Conservation (phyloP, 805 yeast genomes). For the Saccharomycopsis guyanensis region DNA sequence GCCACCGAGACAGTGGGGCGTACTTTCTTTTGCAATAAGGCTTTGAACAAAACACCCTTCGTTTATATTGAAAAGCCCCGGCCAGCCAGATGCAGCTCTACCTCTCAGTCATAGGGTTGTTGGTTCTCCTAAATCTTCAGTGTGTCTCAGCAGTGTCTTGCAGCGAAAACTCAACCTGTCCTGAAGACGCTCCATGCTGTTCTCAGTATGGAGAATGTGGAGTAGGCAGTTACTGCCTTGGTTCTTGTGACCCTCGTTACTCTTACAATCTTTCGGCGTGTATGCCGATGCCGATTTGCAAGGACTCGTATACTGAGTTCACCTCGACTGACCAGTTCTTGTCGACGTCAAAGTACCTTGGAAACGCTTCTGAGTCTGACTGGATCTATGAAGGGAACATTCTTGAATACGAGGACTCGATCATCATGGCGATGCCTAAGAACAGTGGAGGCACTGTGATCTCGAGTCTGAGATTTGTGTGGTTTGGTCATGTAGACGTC, state of each 20-base stretch:
- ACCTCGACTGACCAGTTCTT: constrained; percentile 29
- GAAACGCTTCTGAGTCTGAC: constrained; percentile 57
- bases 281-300: constrained; percentile 79
- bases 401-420: constrained; percentile 45
- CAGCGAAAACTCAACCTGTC: constrained; percentile 52
- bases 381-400: constrained; percentile 63
- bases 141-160: constrained; percentile 32
- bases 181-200: constrained; percentile 79
- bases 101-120: no score
- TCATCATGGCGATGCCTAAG: constrained; percentile 73
- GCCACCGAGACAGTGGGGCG: no score
- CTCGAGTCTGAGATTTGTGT: constrained; percentile 69
- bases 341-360: constrained; percentile 43
- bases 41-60: no score
- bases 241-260: constrained; percentile 77
- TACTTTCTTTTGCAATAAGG: no score
- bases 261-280: constrained; percentile 65
- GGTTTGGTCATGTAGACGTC: constrained; percentile 81
- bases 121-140: background rate
- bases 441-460: constrained; percentile 69
- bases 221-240: constrained; percentile 68
- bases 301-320: constrained; percentile 38
- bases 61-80: no score
- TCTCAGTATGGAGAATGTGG: constrained; percentile 77
- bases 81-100: no score